Evolutionary conservation across 169 alveolate genomes (phyloP), one percentile per base, ranked within the genome.

Genomic region (Plasmodium fragile): DNA sequence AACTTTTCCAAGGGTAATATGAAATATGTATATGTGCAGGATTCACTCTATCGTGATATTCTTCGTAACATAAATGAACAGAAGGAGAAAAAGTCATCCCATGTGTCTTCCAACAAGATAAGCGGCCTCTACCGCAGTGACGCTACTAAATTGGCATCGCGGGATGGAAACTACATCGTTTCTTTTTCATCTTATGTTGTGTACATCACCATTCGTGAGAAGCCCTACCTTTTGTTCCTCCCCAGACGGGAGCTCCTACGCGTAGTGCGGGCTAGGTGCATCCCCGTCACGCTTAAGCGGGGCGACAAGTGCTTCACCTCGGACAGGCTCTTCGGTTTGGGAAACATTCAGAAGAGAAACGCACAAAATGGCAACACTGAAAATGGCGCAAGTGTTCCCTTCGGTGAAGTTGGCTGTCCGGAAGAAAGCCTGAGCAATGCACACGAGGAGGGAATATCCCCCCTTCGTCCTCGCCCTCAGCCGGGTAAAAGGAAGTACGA

Each of bases 191-290:
- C 90, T 6, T 89, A 89, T 52, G 34, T 65, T 13, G 70, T 89
- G 22, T 77, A 65, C 71, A 25, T 18, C 1, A 28, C 81, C 3
- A 34, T 53, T 78, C 34, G 36, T 8, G 80, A 70, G 28, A 91
- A 91, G 39, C 91, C 92, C 16, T 72, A 43, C 53, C 65, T 91
- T 28, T 81, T 81, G 43, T 71, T 91, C 55, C 75, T 91, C 55
- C 65, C 94, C n/a, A 81, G 75, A 81, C 72, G 39, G 22, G 39
- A 25, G n/a, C 45, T 91, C 45, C 10, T 91, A 34, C 18, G 30
- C 6, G 73, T 70, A 53, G 36, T 91, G 36, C 70, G 53, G 39
- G 73, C 34, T 16, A 78, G 34, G 72, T 39, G 16, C 69, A n/a
- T 65, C 71, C 71, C 94, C 91, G 10, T 59, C 81, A 13, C 16